Percentiles rank a stretch among this genome's conserved stretches.
Conservation (phyloP, 345 rosid species). For the Pseudoturritis turrita region DNA sequence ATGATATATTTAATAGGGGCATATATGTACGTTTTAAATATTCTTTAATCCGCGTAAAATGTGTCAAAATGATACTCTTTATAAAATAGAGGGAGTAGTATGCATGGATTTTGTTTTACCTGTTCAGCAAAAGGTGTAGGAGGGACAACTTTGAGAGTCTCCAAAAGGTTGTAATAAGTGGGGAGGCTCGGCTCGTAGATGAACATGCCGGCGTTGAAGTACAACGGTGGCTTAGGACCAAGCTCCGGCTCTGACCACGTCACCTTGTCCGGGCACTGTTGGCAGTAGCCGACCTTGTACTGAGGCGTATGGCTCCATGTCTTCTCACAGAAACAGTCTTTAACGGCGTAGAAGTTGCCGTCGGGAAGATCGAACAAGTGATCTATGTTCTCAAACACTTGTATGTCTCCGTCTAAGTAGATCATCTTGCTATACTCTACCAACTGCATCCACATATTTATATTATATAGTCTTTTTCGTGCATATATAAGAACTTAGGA, state of each 20-base stretch:
- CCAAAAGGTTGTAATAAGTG: constrained; percentile 44
- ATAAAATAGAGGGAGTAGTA: no score
- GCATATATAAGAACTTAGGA: neutral
- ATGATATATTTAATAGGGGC: no score
- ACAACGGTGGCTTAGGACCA: constrained; percentile 57
- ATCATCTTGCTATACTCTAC: constrained; percentile 63
- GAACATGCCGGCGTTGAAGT: constrained; percentile 84
- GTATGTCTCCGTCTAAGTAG: constrained; percentile 73
- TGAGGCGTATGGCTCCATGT: constrained; percentile 67
- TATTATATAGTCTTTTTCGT: neutral
- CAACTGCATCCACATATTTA: constrained; percentile 40
- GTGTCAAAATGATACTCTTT: no score
- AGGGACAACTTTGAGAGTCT: constrained; percentile 37
- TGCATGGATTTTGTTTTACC: constrained; percentile 29
- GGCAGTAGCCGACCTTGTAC: constrained; percentile 65
- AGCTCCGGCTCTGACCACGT: constrained; percentile 42
- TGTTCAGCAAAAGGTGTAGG: constrained; percentile 77
- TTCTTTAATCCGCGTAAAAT: no score
- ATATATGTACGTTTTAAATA: no score
- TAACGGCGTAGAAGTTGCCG: constrained; percentile 60
- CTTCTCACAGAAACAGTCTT: constrained; percentile 79
- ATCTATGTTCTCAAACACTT: constrained; percentile 68
- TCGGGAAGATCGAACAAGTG: constrained; percentile 59
- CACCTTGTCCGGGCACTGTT: constrained; percentile 63
- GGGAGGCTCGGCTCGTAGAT: constrained; percentile 49